phyloP scores from a whole-genome alignment of 805 yeast genomes.

The Wickerhamomyces subpelliculosus region DNA sequence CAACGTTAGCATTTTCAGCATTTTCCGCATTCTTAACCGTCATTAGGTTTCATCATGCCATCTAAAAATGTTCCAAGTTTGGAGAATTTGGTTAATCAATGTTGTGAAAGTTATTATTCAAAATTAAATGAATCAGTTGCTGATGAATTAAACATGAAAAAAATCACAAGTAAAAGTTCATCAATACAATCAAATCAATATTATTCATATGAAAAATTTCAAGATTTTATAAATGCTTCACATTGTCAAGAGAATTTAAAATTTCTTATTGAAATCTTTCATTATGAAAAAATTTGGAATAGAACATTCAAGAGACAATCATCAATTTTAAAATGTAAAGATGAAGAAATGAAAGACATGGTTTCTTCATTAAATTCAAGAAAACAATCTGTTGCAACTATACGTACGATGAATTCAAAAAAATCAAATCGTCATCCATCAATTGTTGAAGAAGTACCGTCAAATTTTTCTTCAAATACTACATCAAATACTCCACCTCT shows the following conservation, averaged over 20 bases:
- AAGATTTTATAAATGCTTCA: constrained; percentile 26
- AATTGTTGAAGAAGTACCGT: constrained; percentile 11
- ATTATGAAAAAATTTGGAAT: constrained; percentile 39
- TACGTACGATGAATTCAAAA: constrained; percentile 11
- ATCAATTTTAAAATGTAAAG: constrained; percentile 24
- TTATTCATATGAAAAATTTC: constrained; percentile 22
- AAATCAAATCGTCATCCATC: constrained; percentile 14
- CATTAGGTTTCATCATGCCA: background rate
- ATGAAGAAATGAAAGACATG: constrained; percentile 6
- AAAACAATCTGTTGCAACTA: constrained; percentile 16
- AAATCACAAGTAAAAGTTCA: background rate
- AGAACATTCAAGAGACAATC: constrained; percentile 23
- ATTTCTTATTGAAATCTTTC: constrained; percentile 37
- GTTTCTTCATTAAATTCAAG: constrained; percentile 1
- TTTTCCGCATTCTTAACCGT: too few relatives aligned
- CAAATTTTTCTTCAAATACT: background rate
- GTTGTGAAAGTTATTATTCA: constrained; percentile 3
- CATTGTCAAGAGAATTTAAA: constrained; percentile 41
- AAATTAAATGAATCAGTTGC: background rate
- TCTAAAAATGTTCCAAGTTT: constrained; percentile 3
- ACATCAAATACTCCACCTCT: background rate
- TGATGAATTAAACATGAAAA: background rate
- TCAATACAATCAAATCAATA: background rate
- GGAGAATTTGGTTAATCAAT: constrained; percentile 6
- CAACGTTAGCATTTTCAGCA: too few relatives aligned